Evolutionary conservation across 345 rosid genomes (phyloP).

Genomic region (Pelargonium nanum): DNA sequence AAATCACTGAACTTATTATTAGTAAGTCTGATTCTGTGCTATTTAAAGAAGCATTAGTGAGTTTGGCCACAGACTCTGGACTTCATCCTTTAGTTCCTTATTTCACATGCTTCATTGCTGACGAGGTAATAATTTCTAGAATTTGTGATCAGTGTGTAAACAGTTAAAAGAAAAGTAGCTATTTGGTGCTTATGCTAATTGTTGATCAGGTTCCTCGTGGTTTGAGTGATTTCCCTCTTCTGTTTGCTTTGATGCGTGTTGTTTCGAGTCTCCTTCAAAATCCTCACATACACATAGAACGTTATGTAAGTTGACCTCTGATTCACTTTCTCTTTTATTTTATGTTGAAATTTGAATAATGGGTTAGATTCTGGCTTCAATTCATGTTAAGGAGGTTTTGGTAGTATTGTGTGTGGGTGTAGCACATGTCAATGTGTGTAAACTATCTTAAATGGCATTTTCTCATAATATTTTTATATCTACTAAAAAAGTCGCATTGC

Average conservation of each 20-base stretch:
- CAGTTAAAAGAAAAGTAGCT: not conserved
- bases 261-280: slow-evolving; percentile 81
- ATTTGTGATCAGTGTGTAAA: not conserved
- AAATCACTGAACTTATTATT: slow-evolving; percentile 77
- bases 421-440: not conserved
- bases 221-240: slow-evolving; percentile 62
- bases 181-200: slow-evolving; percentile 15
- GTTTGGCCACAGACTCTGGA: slow-evolving; percentile 93
- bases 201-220: slow-evolving; percentile 78
- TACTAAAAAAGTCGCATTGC: not conserved
- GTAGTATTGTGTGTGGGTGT: no score
- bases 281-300: slow-evolving; percentile 81
- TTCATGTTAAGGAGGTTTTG: no score
- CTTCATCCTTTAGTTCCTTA: slow-evolving; percentile 97
- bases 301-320: slow-evolving; percentile 62
- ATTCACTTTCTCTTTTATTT: slow-evolving; percentile 7
- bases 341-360: no score
- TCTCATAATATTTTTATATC: not conserved
- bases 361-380: no score
- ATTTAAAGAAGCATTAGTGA: slow-evolving; percentile 82
- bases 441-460: not conserved
- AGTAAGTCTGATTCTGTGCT: slow-evolving; percentile 64
- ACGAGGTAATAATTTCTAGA: slow-evolving; percentile 52
- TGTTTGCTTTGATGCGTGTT: slow-evolving; percentile 86
- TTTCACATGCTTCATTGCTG: slow-evolving; percentile 80